These are phyloP conservation scores for Phylloporus sp. DNA, from an alignment of 768 basidiomycete genomes.

Conservation along the genomic window DNA sequence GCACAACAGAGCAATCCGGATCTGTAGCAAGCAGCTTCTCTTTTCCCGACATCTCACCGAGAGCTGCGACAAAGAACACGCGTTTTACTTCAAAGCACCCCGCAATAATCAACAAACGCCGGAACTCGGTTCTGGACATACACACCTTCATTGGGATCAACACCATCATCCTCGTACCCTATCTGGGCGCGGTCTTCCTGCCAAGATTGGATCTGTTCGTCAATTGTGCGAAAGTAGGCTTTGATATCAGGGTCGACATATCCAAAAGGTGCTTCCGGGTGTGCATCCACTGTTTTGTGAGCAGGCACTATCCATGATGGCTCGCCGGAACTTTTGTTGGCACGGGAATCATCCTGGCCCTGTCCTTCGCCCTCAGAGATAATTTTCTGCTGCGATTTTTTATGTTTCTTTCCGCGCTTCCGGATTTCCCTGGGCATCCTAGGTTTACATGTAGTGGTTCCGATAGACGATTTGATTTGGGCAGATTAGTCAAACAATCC, in stretches of 20 bases:
- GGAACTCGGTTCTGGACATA: neutral
- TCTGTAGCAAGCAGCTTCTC: slow-evolving; percentile 91
- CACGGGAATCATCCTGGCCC: slow-evolving; percentile 1
- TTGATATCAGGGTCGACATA: slow-evolving; percentile 87
- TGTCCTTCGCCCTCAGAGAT: neutral
- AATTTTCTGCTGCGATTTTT: slow-evolving; percentile 38
- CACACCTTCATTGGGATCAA: slow-evolving; percentile 71
- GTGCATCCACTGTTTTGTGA: slow-evolving; percentile 36
- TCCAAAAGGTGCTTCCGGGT: slow-evolving; percentile 81
- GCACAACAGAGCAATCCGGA: slow-evolving; percentile 84
- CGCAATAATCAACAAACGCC: neutral
- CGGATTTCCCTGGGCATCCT: slow-evolving; percentile 71
- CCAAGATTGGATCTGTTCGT: slow-evolving; percentile 85
- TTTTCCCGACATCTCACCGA: slow-evolving; percentile 81
- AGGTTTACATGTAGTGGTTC: neutral
- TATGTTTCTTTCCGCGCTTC: slow-evolving; percentile 76
- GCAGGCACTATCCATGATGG: slow-evolving; percentile 71
- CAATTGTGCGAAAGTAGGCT: slow-evolving; percentile 88
- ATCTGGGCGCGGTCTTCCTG: slow-evolving; percentile 46
- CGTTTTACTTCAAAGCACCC: slow-evolving; percentile 51
- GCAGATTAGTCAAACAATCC: neutral
- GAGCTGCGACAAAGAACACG: slow-evolving; percentile 75
- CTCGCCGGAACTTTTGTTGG: slow-evolving; percentile 28
- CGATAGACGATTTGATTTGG: too few species aligned
- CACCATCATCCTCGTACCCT: slow-evolving; percentile 44